phyloP scores from a whole-genome alignment of 2,329 filamentous ascomycete genomes.

The Talaromyces amestolkiae region DNA sequence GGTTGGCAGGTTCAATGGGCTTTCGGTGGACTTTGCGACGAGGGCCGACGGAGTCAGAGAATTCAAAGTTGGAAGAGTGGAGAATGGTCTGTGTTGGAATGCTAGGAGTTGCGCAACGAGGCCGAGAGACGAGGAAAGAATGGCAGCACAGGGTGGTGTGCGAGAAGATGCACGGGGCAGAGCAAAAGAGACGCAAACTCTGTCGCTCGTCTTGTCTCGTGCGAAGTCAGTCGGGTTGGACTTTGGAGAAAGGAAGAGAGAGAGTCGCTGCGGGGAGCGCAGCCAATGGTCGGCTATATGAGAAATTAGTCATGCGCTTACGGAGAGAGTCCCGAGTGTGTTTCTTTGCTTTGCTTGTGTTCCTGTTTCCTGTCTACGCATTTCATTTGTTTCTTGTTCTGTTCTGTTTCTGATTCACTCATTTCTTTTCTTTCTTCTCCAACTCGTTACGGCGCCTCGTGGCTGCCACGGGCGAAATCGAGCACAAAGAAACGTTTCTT shows the following conservation, averaged over 20 bases:
- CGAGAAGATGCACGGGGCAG: neutral
- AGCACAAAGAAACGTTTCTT: neutral
- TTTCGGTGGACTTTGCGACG: neutral
- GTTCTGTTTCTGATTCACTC: no score
- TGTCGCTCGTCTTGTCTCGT: neutral
- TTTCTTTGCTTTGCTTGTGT: no score
- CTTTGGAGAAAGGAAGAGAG: neutral
- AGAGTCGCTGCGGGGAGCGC: constrained; percentile 2
- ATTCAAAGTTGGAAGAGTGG: constrained; percentile 7
- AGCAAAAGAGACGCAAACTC: neutral
- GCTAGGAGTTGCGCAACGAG: neutral
- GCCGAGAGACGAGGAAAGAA: neutral
- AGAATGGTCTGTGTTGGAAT: constrained; percentile 2
- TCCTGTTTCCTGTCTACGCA: neutral
- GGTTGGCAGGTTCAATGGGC: neutral
- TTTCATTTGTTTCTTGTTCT: neutral
- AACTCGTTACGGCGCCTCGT: constrained; percentile 1
- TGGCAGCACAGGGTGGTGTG: neutral
- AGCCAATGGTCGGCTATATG: constrained; percentile 8
- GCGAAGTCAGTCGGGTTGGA: neutral
- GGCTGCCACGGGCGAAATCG: neutral
- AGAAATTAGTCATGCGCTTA: neutral
- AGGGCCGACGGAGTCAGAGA: neutral
- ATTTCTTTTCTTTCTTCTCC: neutral
- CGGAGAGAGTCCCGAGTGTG: neutral